These are phyloP conservation scores for Candida patagonica DNA, from an alignment of 805 yeast genomes.

Conservation along the genomic window DNA sequence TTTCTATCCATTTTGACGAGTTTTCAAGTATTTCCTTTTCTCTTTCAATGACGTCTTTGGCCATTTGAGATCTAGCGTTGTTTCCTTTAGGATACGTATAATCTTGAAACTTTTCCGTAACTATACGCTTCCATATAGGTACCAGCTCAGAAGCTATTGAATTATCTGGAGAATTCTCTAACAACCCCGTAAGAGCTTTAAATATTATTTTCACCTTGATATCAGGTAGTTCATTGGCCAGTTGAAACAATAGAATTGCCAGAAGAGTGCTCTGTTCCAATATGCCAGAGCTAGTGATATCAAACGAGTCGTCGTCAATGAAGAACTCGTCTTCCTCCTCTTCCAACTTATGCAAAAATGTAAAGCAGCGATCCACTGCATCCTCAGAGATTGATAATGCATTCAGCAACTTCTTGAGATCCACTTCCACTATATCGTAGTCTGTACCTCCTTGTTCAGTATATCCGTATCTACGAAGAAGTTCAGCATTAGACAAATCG, in stretches of 20 bases:
- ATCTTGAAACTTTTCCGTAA: conserved; percentile 14
- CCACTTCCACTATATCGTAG: conserved; percentile 74
- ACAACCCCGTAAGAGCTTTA: conserved; percentile 8
- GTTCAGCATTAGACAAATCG: conserved; percentile 83
- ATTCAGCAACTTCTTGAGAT: conserved; percentile 22
- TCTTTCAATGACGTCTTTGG: conserved; percentile 19
- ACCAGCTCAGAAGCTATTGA: conserved; percentile 9
- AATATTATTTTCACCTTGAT: conserved; percentile 9
- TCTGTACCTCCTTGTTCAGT: conserved; percentile 67
- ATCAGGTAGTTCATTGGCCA: conserved; percentile 6
- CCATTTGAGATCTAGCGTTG: conserved; percentile 13
- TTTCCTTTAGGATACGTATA: conserved; percentile 13
- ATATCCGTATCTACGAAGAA: conserved; percentile 84
- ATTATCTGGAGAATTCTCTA: conserved; percentile 7
- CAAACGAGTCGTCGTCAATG: conserved; percentile 19
- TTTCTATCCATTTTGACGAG: conserved; percentile 18
- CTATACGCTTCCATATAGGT: conserved; percentile 8
- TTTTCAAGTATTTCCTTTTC: conserved; percentile 21
- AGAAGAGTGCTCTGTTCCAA: conserved; percentile 13
- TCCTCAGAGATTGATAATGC: conserved; percentile 1
- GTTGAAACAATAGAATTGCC: conserved; percentile 8
- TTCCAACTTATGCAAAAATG: conserved; percentile 6
- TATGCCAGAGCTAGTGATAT: conserved; percentile 14
- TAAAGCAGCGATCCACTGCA: conserved; percentile 2
- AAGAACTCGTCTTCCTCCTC: conserved; percentile 17